These are phyloP conservation scores for Pogostemon cablin DNA, from an alignment of 257 asterid species.

Conservation along the genomic window DNA sequence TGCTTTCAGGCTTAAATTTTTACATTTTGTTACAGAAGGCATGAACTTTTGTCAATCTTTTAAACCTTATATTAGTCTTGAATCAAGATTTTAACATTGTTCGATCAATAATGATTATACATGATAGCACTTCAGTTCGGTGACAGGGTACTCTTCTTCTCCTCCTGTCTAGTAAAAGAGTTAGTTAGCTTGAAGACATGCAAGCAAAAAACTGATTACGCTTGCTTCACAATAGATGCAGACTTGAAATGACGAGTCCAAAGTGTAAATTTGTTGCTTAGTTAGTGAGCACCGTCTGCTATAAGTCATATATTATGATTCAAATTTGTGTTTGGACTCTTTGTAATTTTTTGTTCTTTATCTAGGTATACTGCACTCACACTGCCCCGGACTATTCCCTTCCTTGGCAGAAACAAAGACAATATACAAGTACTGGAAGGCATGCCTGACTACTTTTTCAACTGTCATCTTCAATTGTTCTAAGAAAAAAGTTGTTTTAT, in stretches of 20 bases:
- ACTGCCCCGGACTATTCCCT: constrained; percentile 96
- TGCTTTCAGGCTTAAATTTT: constrained; percentile 21
- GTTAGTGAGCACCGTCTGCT: constrained; percentile 10
- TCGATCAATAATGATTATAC: constrained; percentile 1
- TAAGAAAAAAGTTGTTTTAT: constrained; percentile 15
- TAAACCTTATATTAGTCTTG: not conserved
- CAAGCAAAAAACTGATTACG: not conserved
- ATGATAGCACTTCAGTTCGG: not conserved
- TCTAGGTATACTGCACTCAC: constrained; percentile 90
- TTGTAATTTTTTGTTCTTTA: constrained; percentile 5
- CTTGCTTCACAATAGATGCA: not conserved
- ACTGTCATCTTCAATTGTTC: not conserved
- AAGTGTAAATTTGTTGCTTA: constrained; percentile 10
- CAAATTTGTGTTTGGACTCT: constrained; percentile 1
- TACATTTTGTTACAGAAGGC: constrained; percentile 17
- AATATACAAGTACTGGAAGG: constrained; percentile 95
- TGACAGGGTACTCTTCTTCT: not conserved
- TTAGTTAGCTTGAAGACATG: not conserved
- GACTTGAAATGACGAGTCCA: not conserved
- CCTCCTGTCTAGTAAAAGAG: not conserved
- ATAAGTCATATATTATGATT: constrained; percentile 13
- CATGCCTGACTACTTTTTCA: constrained; percentile 40
- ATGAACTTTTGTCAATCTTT: constrained; percentile 5
- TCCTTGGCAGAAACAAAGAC: constrained; percentile 97
- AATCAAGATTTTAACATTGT: constrained; percentile 20